phyloP scores from a whole-genome alignment of 2,329 filamentous ascomycete genomes.

The Aspergillus persii region DNA sequence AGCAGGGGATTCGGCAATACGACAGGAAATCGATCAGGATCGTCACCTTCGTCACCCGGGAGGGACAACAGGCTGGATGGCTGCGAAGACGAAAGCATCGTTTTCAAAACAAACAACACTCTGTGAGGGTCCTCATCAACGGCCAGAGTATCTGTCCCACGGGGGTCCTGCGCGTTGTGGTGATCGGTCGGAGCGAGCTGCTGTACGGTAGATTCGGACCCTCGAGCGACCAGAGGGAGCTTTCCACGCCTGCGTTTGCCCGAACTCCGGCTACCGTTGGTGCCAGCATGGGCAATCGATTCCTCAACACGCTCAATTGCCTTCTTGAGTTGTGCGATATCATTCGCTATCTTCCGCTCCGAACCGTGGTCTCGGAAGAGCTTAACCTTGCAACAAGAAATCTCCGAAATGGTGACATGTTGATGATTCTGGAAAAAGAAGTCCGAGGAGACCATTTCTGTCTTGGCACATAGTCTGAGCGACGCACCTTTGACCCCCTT shows the following conservation, averaged over 20 bases:
- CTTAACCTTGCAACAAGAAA: constrained; percentile 91
- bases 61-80: neutral
- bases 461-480: constrained; percentile 83
- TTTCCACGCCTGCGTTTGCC: constrained; percentile 55
- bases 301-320: constrained; percentile 90
- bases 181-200: neutral
- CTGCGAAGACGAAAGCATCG: neutral
- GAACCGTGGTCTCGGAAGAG: constrained; percentile 90
- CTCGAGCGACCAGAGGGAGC: constrained; percentile 53
- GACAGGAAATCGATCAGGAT: neutral
- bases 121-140: neutral
- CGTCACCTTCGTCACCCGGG: neutral
- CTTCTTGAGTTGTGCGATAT: constrained; percentile 88
- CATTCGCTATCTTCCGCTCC: constrained; percentile 85
- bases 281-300: constrained; percentile 67
- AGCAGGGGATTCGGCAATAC: neutral
- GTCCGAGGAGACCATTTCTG: constrained; percentile 46
- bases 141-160: neutral
- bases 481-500: constrained; percentile 95
- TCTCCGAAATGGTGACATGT: constrained; percentile 25
- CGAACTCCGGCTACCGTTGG: constrained; percentile 20
- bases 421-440: neutral
- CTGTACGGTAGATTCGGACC: neutral
- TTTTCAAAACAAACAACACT: neutral
- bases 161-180: neutral